These are phyloP conservation scores for Monosporascus cannonballus DNA, from an alignment of 2,329 filamentous ascomycete species.

Conservation along the genomic window DNA sequence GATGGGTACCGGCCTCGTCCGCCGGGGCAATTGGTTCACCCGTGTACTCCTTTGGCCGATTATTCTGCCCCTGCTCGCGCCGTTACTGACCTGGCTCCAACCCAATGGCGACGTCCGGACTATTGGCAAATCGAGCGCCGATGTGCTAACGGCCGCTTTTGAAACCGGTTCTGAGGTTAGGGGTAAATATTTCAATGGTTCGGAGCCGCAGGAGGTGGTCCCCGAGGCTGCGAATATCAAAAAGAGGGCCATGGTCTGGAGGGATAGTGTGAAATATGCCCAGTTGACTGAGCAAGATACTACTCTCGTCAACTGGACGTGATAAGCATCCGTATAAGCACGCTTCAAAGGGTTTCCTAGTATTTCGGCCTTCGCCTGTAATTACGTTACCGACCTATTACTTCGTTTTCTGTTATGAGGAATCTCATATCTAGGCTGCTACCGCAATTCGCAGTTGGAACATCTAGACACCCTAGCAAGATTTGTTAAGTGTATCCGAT, in stretches of 20 bases:
- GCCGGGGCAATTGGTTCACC: not conserved
- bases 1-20: not conserved
- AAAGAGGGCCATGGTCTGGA: constrained; percentile 1
- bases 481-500: too few relatives aligned
- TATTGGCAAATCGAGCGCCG: not conserved
- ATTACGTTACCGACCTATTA: too few relatives aligned
- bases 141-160: constrained; percentile 1
- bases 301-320: constrained; percentile 1
- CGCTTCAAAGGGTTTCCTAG: too few relatives aligned
- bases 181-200: constrained; percentile 1
- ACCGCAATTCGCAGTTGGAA: too few relatives aligned
- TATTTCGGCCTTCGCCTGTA: too few relatives aligned
- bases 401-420: too few relatives aligned
- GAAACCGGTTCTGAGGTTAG: not conserved
- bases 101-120: constrained; percentile 1
- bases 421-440: too few relatives aligned
- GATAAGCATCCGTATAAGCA: not conserved
- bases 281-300: constrained; percentile 1
- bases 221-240: constrained; percentile 1
- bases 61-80: not conserved
- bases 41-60: not conserved
- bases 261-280: constrained; percentile 1
- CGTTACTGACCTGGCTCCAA: not conserved
- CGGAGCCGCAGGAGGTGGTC: not conserved
- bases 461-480: too few relatives aligned